These are phyloP conservation scores for Achaetomium macrosporum DNA, from an alignment of 2,329 filamentous ascomycete genomes.

Conservation along the genomic window DNA sequence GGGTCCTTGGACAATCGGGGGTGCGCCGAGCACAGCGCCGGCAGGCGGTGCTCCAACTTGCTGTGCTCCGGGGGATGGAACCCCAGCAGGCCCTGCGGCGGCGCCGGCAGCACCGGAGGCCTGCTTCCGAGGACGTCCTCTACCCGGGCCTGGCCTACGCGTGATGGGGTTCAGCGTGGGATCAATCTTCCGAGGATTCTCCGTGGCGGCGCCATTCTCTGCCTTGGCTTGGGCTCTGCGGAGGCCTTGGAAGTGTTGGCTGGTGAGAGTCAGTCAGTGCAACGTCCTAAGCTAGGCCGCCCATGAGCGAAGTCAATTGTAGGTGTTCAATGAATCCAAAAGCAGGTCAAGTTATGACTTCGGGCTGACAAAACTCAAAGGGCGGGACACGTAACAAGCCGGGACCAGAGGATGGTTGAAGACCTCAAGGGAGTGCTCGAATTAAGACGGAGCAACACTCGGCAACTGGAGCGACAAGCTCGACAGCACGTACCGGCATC, in stretches of 20 bases:
- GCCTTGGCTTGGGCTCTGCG: conserved; percentile 50
- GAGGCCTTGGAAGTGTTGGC: conserved; percentile 57
- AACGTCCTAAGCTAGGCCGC: not conserved
- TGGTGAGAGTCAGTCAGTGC: conserved; percentile 29
- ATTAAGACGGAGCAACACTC: not conserved
- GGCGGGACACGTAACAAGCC: too few species aligned
- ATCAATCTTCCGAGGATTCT: conserved; percentile 39
- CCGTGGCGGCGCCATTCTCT: conserved; percentile 32
- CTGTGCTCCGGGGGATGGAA: not conserved
- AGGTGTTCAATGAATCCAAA: too few species aligned
- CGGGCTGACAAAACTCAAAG: too few species aligned
- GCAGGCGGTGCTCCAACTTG: not conserved
- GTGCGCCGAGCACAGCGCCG: not conserved
- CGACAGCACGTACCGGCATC: conserved; percentile 49
- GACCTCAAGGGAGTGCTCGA: not conserved
- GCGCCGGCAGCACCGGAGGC: conserved; percentile 13
- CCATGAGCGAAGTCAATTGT: not conserved
- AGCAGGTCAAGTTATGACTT: too few species aligned
- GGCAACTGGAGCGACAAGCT: not conserved
- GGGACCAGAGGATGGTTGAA: not conserved
- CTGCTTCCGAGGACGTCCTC: conserved; percentile 48
- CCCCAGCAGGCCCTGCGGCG: not conserved
- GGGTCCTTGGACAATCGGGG: not conserved
- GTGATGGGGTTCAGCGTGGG: conserved; percentile 54
- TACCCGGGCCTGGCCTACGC: conserved; percentile 52